Base-by-base conservation (phyloP, 2,329 filamentous ascomycete genomes). In the Mycosphaerella sp. region DNA sequence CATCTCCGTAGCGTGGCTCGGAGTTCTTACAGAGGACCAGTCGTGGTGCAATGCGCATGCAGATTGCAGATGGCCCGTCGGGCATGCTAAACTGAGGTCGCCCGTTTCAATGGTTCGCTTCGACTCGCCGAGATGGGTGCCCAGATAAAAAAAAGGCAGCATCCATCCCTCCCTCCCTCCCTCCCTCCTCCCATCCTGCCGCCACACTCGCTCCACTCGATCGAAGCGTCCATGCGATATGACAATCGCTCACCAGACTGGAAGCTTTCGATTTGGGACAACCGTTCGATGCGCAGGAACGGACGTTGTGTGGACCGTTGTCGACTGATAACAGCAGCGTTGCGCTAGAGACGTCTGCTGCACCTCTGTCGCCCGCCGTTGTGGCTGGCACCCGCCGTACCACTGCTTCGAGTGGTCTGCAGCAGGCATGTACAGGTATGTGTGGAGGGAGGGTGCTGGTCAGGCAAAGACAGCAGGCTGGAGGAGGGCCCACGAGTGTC, bases 1-100 rank as follows among this genome's bases (percentile, higher is more conserved):
- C 32, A 53, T 55, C 45, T 58, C 56, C 56, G 56, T 51, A 58
- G 56, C 56, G 56, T 42, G 14, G 48, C 48, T 59, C 56, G 56
- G 56, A 52, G 48, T 51, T 59, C 56, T 49, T 17, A 17, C 47
- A 38, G 49, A 49, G 42, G 46, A 50, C 34, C 34, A n/a, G 12
- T 39, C 49, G 23, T 52, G 14, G 14, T 17, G 14, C 14, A 17
- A 17, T 48, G 23, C 48, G 49, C 54, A 56, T 17, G 14, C 14
- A 17, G 14, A 17, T 17, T 56, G 45, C 42, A 23, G 26, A 43
- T 41, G 49, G 54, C 45, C 45, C 11, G 41, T 45, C 54, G 50
- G 45, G 46, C 32, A 21, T 32, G 41, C 50, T 29, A 46, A 40
- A 50, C 49, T 48, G 14, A 17, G 14, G 14, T 17, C 14, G 41